A percentile compares a stretch with the other conserved stretches of the same genome.
Evolutionary conservation across 495 filamentous ascomycete genomes (phyloP).

Genomic region (Penicillium atrosanguineum): DNA sequence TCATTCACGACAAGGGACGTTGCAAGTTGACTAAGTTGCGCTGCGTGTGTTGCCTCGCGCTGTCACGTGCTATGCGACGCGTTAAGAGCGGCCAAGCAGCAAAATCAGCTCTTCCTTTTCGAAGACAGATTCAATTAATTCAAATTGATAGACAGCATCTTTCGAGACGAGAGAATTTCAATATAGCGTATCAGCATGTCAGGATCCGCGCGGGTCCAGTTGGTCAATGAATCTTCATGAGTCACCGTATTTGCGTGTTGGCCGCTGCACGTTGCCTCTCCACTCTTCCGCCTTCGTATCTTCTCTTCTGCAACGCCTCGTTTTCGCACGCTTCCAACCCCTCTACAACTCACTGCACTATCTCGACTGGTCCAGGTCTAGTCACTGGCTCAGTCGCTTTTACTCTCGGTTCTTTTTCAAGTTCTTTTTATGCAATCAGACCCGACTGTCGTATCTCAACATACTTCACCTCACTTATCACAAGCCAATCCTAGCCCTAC

Average conservation of each 20-base stretch:
- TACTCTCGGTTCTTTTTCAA: conserved; percentile 34
- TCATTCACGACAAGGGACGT: neutral
- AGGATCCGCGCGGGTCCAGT: neutral
- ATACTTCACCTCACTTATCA: conserved; percentile 43
- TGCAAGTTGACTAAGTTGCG: neutral
- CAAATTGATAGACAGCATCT: neutral
- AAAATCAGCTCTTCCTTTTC: neutral
- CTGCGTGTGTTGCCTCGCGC: conserved; percentile 9
- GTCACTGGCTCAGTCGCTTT: conserved; percentile 67
- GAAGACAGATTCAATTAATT: neutral
- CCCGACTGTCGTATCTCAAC: conserved; percentile 60
- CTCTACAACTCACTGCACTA: conserved; percentile 7
- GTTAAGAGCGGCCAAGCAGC: conserved; percentile 5
- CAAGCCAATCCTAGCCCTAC: conserved; percentile 39
- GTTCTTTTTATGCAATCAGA: conserved; percentile 89
- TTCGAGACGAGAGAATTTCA: neutral
- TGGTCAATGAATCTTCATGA: neutral
- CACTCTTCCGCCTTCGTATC: conserved; percentile 9
- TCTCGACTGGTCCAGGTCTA: conserved; percentile 43
- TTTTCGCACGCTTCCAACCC: conserved; percentile 5
- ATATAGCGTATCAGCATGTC: neutral
- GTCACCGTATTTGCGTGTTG: conserved; percentile 10
- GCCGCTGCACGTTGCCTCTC: conserved; percentile 17
- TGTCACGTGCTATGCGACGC: conserved; percentile 11
- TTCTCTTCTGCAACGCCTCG: conserved; percentile 12